Base-by-base conservation (phyloP, 202 grass and related monocot genomes). In the Setaria italica region DNA sequence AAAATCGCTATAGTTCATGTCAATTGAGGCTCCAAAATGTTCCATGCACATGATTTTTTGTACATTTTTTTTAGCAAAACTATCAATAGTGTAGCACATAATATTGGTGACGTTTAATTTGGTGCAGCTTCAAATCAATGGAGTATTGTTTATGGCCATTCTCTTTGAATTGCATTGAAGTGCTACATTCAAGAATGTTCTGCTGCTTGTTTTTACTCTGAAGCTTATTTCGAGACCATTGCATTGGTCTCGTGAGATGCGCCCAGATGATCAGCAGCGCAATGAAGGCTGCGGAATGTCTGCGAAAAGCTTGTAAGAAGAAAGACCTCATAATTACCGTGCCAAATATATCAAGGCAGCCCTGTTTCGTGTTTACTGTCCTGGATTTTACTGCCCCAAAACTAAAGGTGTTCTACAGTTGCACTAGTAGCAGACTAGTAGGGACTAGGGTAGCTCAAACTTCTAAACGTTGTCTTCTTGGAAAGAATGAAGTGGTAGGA, bases 401-500 rank as follows among this genome's bases (percentile, higher is more conserved):
- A 88, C 72, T 78, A 85, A 77, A 67, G 71, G 82, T 78, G 32
- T 68, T 56, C 7, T 76, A 63, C 68, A 10, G 35, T 21, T 29
- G 10, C 9, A 21, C 42, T 48, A 77, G 62, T 7, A 11, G 50
- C 69, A 78, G 20, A 71, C 13, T 65, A 56, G 77, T 79, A 70
- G 11, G 6, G 39, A 41, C 25, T 78, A 74, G 25, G 9, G 2
- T 16, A 37, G 89, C 82, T 74, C 89, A 88, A 85, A 91, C 78
- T 91, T 74, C 72, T 34, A 82, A 85, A 78, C 66, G 17, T 59
- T 74, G 87, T 87, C 72, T 16, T 70, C 80, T 37, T 3, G 77
- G 69, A 54, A 67, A 56, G 62, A 87, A 71, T 20, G 63, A 64
- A 54, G 81, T 58, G 74, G 74, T 76, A 49, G 81, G 89, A 78